These are phyloP conservation scores for Centella asiatica DNA, from an alignment of 129 eudicot species.

Conservation along the genomic window DNA sequence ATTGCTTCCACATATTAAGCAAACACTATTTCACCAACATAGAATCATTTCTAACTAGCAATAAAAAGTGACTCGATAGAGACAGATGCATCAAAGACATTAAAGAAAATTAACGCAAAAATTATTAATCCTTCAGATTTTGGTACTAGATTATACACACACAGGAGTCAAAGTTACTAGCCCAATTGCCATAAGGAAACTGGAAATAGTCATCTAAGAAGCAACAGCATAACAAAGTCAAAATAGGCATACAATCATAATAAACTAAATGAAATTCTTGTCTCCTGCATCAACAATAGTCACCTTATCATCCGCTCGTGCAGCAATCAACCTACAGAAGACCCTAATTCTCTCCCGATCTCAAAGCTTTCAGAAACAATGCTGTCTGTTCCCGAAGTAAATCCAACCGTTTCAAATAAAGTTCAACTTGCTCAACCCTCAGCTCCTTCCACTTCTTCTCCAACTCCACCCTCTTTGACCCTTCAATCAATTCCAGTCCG, in stretches of 20 bases:
- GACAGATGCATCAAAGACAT: neutral
- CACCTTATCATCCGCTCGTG: too few relatives aligned
- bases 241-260: too few relatives aligned
- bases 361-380: constrained; percentile 31
- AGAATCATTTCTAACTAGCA: neutral
- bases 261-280: neutral
- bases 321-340: neutral
- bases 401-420: constrained; percentile 25
- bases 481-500: constrained; percentile 35
- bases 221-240: neutral
- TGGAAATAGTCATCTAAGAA: neutral
- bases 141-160: too few relatives aligned
- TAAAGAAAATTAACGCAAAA: neutral
- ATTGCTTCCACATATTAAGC: neutral
- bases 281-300: neutral
- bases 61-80: too few relatives aligned
- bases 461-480: constrained; percentile 28
- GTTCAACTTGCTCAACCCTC: constrained; percentile 29
- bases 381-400: constrained; percentile 26
- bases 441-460: constrained; percentile 42
- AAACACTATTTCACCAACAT: neutral
- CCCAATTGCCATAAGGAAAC: neutral
- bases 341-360: constrained; percentile 26
- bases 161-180: neutral
- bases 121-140: too few relatives aligned